Evolutionary conservation across 2,329 filamentous ascomycete genomes (phyloP).

Genomic region (Aphanocladium album): DNA sequence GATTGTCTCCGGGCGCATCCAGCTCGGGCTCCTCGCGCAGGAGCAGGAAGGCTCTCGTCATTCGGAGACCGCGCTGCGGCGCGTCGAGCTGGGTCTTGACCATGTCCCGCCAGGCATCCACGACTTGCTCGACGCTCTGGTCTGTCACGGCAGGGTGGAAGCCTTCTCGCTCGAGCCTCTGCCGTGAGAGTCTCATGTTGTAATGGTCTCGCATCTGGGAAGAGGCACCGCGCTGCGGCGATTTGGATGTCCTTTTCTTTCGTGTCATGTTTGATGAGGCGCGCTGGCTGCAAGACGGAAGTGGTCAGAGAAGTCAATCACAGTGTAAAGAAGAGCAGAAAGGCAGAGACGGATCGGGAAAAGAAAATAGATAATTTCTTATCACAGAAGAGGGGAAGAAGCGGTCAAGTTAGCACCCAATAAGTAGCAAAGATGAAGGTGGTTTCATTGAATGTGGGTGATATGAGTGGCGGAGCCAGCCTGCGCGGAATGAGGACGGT

Average conservation of each 20-base stretch:
- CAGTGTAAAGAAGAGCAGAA: too few relatives aligned
- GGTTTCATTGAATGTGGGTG: too few relatives aligned
- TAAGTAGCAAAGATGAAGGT: too few relatives aligned
- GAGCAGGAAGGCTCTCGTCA: slow-evolving; percentile 1
- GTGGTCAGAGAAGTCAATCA: too few relatives aligned
- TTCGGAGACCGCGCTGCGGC: background rate
- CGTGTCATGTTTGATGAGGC: too few relatives aligned
- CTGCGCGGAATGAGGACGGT: too few relatives aligned
- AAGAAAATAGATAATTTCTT: too few relatives aligned
- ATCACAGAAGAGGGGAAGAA: too few relatives aligned
- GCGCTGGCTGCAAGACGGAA: too few relatives aligned
- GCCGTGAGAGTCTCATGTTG: background rate
- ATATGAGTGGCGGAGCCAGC: too few relatives aligned
- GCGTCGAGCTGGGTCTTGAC: background rate
- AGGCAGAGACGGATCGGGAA: too few relatives aligned
- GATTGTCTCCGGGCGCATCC: background rate
- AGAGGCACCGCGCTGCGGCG: background rate
- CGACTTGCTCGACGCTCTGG: background rate
- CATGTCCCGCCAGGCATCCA: background rate
- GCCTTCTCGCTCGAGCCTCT: background rate
- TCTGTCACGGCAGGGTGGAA: background rate
- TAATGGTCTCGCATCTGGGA: background rate
- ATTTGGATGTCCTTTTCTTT: background rate
- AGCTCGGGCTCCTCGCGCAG: background rate
- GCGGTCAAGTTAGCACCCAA: too few relatives aligned